A percentile compares a stretch with the other conserved stretches of the same genome.
Conservation (phyloP, 2,329 filamentous ascomycete genomes). For the Apiospora rasikravindrae region DNA sequence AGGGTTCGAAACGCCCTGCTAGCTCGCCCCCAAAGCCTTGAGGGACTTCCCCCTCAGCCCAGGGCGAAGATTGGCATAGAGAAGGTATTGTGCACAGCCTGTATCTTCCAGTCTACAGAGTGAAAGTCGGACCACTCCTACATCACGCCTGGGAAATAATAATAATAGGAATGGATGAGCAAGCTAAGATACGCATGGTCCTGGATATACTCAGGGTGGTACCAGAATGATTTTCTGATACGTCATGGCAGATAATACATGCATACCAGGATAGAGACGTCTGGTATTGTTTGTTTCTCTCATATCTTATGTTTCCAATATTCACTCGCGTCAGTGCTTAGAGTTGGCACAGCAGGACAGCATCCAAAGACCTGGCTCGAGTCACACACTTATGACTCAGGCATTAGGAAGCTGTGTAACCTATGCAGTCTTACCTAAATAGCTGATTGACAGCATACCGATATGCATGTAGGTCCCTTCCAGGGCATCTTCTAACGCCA, state of each 20-base stretch:
- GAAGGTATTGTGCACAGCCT: too few species aligned
- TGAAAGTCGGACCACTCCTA: too few species aligned
- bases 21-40: too few species aligned
- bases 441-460: neutral
- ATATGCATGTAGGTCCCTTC: neutral
- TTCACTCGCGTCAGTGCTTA: neutral
- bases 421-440: neutral
- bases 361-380: neutral
- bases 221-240: neutral
- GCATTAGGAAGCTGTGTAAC: neutral
- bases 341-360: neutral
- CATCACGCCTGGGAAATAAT: too few species aligned
- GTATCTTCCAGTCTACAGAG: too few species aligned
- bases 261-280: neutral
- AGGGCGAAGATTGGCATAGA: too few species aligned
- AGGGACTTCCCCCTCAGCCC: too few species aligned
- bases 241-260: neutral
- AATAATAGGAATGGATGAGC: neutral
- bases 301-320: neutral
- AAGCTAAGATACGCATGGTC: neutral
- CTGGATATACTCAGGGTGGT: neutral
- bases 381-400: neutral
- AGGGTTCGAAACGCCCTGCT: too few species aligned
- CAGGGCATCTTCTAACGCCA: neutral
- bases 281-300: neutral